Conservation (phyloP, 441 rosid species). For the California macrophylla region DNA sequence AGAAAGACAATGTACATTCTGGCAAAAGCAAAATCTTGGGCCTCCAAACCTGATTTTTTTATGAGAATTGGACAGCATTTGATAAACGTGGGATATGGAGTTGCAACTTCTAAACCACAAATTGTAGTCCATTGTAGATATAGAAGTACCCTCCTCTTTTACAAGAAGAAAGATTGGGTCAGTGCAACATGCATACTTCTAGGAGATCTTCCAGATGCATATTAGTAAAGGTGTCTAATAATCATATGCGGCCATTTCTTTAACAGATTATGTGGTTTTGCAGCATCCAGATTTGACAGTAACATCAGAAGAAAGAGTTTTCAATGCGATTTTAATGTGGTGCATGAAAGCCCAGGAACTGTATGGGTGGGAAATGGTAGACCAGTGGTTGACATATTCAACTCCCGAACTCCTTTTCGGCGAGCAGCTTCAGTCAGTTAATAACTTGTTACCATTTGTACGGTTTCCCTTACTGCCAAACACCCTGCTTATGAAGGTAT, state of each 20-base stretch:
- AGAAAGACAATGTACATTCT: background rate
- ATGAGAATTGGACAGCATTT: background rate
- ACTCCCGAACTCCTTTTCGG: slow-evolving; percentile 39
- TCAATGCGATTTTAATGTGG: slow-evolving; percentile 88
- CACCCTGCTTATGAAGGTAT: slow-evolving; percentile 65
- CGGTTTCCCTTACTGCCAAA: slow-evolving; percentile 77
- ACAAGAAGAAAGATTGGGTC: slow-evolving; percentile 6
- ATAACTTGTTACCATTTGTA: slow-evolving; percentile 52
- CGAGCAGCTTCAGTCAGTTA: slow-evolving; percentile 55
- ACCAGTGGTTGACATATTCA: slow-evolving; percentile 37
- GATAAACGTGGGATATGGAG: background rate
- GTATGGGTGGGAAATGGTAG: slow-evolving; percentile 61
- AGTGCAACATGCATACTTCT: background rate
- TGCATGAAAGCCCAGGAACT: slow-evolving; percentile 56
- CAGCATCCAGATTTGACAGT: slow-evolving; percentile 93
- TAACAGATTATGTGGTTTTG: slow-evolving; percentile 29
- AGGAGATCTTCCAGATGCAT: slow-evolving; percentile 10
- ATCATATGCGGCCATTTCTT: slow-evolving; percentile 14
- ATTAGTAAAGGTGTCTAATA: slow-evolving; percentile 5
- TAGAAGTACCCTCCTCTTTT: background rate
- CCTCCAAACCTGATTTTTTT: background rate
- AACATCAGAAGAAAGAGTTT: slow-evolving; percentile 86
- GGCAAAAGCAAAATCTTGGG: background rate
- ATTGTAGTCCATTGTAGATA: background rate
- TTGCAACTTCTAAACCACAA: background rate